Percentiles rank a stretch among this genome's conserved stretches.
Conservation (phyloP, 164 flowering plant species). For the Magnolia sinica region DNA sequence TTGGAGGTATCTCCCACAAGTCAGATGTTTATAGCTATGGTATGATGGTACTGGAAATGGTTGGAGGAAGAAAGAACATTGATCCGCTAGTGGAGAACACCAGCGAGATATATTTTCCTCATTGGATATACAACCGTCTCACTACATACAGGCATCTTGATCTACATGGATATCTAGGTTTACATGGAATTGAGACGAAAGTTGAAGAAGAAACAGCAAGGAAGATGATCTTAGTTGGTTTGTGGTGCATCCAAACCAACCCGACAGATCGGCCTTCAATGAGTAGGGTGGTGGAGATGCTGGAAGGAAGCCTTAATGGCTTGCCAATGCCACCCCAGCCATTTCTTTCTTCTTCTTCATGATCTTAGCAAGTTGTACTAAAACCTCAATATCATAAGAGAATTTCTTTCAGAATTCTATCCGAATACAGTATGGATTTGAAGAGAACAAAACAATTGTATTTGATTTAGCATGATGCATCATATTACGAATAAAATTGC, state of each 20-base stretch:
- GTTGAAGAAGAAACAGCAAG: neutral
- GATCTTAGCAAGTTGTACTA: neutral
- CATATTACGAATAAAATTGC: too few relatives aligned
- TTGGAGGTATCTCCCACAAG: conserved; percentile 8
- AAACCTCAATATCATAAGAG: too few relatives aligned
- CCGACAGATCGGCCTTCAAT: conserved; percentile 3
- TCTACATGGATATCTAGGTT: neutral
- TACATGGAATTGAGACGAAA: neutral
- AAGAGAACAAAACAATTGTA: too few relatives aligned
- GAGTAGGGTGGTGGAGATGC: conserved; percentile 5
- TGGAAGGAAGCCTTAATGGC: conserved; percentile 4
- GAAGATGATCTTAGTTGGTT: conserved; percentile 7
- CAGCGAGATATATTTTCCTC: conserved; percentile 6
- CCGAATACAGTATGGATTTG: too few relatives aligned
- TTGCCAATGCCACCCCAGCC: conserved; percentile 8
- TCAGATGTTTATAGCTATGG: conserved; percentile 12
- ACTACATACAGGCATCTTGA: neutral
- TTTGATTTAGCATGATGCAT: too few relatives aligned
- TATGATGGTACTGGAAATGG: conserved; percentile 7
- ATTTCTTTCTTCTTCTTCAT: neutral
- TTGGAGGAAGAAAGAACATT: conserved; percentile 1
- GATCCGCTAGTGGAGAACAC: neutral
- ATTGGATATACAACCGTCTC: neutral
- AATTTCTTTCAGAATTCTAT: too few relatives aligned
- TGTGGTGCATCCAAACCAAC: conserved; percentile 5